phyloP scores from a whole-genome alignment of 495 filamentous ascomycete genomes.

The Annulohypoxylon bovei region DNA sequence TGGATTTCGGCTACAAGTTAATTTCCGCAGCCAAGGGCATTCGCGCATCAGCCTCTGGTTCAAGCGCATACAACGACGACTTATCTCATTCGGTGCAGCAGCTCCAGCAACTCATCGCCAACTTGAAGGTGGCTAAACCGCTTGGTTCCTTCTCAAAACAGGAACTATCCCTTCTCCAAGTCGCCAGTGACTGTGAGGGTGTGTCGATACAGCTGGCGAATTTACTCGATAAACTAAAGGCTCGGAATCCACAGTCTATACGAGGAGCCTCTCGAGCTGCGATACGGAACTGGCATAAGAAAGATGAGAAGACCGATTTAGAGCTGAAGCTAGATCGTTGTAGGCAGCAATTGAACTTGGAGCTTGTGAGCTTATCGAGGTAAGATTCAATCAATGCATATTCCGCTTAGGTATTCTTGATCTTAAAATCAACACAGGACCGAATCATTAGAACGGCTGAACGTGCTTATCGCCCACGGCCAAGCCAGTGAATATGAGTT shows the following conservation, averaged over 20 bases:
- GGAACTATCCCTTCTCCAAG: conserved; percentile 39
- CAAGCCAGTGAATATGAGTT: conserved; percentile 28
- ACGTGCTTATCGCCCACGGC: conserved; percentile 16
- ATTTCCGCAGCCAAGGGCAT: conserved; percentile 43
- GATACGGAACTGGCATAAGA: conserved; percentile 30
- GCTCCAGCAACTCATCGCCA: conserved; percentile 19
- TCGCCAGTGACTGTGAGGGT: conserved; percentile 34
- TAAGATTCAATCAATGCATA: conserved; percentile 4
- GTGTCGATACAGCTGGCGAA: conserved; percentile 31
- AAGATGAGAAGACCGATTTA: conserved; percentile 34
- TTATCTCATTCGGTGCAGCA: conserved; percentile 26
- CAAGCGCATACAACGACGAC: conserved; percentile 38
- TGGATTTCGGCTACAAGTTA: conserved; percentile 51
- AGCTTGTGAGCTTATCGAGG: conserved; percentile 30
- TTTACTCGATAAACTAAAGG: conserved; percentile 39
- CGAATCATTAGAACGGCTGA: conserved; percentile 14
- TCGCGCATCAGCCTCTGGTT: conserved; percentile 40
- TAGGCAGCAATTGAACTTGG: conserved; percentile 34
- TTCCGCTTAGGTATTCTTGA: neutral
- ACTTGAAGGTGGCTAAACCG: conserved; percentile 2
- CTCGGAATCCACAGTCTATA: conserved; percentile 40
- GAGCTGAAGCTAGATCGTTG: conserved; percentile 37
- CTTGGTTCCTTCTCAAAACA: conserved; percentile 16
- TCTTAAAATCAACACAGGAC: conserved; percentile 1
- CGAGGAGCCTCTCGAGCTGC: conserved; percentile 26